Percentiles rank a stretch among this genome's conserved stretches.
Conservation (phyloP, 352 stramenopile genomes). For the Plasmopara halstedii region DNA sequence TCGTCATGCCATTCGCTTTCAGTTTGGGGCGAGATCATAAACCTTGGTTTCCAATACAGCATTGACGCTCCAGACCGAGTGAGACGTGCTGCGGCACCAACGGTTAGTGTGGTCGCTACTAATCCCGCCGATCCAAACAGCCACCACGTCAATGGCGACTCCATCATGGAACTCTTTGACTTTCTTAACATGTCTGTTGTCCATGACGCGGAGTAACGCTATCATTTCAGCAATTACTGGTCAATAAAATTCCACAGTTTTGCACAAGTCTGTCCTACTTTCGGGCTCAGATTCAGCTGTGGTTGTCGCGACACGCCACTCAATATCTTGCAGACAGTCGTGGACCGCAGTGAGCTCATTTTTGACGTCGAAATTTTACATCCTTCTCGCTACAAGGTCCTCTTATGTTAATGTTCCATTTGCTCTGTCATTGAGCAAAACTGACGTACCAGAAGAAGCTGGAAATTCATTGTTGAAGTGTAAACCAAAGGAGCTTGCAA, state of each 20-base stretch:
- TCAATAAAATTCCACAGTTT: neutral
- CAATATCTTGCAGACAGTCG: neutral
- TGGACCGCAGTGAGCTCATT: slow-evolving; percentile 3
- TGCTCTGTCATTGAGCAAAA: neutral
- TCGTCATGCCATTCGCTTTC: slow-evolving; percentile 88
- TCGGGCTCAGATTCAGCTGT: slow-evolving; percentile 8
- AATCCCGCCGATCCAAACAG: slow-evolving; percentile 87
- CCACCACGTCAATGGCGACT: slow-evolving; percentile 82
- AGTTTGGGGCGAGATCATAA: slow-evolving; percentile 71
- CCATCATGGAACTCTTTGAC: slow-evolving; percentile 28
- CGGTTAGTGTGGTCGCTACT: slow-evolving; percentile 92
- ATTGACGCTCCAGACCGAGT: slow-evolving; percentile 92
- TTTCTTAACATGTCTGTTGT: slow-evolving; percentile 21
- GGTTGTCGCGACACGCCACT: neutral
- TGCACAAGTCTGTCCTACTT: slow-evolving; percentile 1
- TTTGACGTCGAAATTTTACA: neutral
- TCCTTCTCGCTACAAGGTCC: slow-evolving; percentile 8
- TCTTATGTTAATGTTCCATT: neutral
- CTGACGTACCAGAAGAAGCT: slow-evolving; percentile 16
- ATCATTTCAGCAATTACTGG: neutral
- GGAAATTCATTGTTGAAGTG: slow-evolving; percentile 9
- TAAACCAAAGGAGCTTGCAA: neutral
- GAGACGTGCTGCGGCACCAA: slow-evolving; percentile 93
- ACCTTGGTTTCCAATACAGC: slow-evolving; percentile 92
- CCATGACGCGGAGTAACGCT: slow-evolving; percentile 25